These are phyloP conservation scores for Mrakia blollopis DNA, from an alignment of 768 basidiomycete species.

Conservation along the genomic window DNA sequence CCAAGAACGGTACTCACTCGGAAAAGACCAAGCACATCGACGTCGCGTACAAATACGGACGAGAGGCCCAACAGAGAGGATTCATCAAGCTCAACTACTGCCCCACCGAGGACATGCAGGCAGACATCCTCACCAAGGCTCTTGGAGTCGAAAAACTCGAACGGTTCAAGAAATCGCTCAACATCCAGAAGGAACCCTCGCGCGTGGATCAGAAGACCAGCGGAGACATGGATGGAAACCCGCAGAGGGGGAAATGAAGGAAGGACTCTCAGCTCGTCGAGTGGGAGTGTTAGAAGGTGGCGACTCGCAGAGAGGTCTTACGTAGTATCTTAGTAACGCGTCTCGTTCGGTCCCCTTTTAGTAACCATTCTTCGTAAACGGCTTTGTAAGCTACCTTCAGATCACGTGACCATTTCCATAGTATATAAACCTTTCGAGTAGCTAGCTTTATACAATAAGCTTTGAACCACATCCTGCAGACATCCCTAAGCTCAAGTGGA, in stretches of 20 bases:
- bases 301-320: too few species aligned
- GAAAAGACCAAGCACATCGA: slow-evolving; percentile 25
- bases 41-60: slow-evolving; percentile 24
- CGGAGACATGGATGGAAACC: background rate
- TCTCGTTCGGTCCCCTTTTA: too few species aligned
- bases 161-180: slow-evolving; percentile 8
- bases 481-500: too few species aligned
- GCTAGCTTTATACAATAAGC: too few species aligned
- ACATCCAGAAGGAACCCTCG: background rate
- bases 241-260: background rate
- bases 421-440: too few species aligned
- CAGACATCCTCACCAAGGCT: slow-evolving; percentile 13
- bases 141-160: slow-evolving; percentile 8
- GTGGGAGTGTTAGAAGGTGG: too few species aligned
- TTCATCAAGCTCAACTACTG: slow-evolving; percentile 5
- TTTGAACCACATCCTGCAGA: too few species aligned
- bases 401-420: too few species aligned
- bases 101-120: slow-evolving; percentile 1
- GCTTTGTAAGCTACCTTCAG: too few species aligned
- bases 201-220: background rate
- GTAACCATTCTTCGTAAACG: too few species aligned
- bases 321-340: too few species aligned
- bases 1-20: background rate
- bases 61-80: background rate
- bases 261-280: too few species aligned